Evolutionary conservation across 1,139 yeast genomes (phyloP), one percentile per base, ranked within the genome.

Genomic region (Suhomyces ambrosiae): DNA sequence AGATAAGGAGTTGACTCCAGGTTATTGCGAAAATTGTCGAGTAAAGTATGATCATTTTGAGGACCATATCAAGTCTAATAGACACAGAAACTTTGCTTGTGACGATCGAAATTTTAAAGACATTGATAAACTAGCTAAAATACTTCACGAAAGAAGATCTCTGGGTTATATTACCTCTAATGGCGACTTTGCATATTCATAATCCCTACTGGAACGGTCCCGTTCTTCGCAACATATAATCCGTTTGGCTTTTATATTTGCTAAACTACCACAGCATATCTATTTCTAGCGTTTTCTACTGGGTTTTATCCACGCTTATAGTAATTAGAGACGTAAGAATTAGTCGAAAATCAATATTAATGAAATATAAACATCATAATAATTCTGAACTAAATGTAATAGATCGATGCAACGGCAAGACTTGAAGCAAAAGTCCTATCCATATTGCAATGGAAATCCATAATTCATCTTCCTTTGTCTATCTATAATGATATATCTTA

Each of bases 11-110:
- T 49, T 53, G 40, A 69, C 62, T 27, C 75, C 82, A 2, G 95
- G 95, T 0, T 88, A 86, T 61, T 92, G 98, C 64, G 99, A 92
- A 57, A 94, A 92, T 60, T 92, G 99, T 61, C 75, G 94, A 23
- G 87, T 85, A 47, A 84, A 85, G 56, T 92, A 86, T 56, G 90
- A 86, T 36, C 78, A 79, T 50, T 83, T 90, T 55, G 86, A 81
- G 21, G 87, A 79, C 38, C 99, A 92, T 56, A 76, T 88, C 34
- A 56, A 57, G 22, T 74, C 88, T 16, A 78, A 77, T 33, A 79
- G 84, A 49, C 99, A 94, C 60, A 72, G 86, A 31, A 77, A 79
- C 41, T 90, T 88, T 66, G 97, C 98, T 4, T 65, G 71, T 37
- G 81, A 86, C 51, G 80, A 79, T 50, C 60, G 65, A 12, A 86